phyloP scores from a whole-genome alignment of 441 rosid species.

The Corymbia calophylla region DNA sequence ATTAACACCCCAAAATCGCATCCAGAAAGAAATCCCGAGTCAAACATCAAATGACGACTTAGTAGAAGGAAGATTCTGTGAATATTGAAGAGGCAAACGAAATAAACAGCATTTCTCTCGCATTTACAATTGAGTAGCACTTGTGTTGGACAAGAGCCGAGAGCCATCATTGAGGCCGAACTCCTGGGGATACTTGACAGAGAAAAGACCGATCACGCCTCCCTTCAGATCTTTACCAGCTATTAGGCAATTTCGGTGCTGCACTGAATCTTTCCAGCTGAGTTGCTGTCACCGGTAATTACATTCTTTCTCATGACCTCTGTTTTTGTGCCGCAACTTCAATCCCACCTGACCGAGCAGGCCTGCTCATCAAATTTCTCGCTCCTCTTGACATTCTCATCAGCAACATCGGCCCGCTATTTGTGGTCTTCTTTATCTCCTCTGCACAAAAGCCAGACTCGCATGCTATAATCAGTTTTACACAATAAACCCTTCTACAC shows the following conservation, averaged over 20 bases:
- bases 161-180: not conserved
- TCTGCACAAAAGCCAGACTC: constrained; percentile 18
- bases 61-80: not conserved
- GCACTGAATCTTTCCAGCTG: not conserved
- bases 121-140: not conserved
- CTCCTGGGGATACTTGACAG: not conserved
- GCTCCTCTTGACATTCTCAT: constrained; percentile 28
- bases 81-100: not conserved
- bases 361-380: constrained; percentile 39
- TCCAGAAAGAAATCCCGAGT: not conserved
- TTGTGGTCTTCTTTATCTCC: constrained; percentile 49
- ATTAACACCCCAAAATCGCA: not conserved
- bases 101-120: not conserved
- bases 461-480: not conserved
- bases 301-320: not conserved
- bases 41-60: not conserved
- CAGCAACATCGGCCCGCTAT: constrained; percentile 11
- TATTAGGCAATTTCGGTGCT: not conserved
- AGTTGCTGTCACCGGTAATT: not conserved
- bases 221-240: not conserved
- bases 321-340: not conserved
- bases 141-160: not conserved
- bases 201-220: not conserved
- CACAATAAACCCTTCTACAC: not conserved
- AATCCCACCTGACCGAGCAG: not conserved